Evolutionary conservation across 768 basidiomycete species (phyloP).

Genomic region (Hericium coralloides): DNA sequence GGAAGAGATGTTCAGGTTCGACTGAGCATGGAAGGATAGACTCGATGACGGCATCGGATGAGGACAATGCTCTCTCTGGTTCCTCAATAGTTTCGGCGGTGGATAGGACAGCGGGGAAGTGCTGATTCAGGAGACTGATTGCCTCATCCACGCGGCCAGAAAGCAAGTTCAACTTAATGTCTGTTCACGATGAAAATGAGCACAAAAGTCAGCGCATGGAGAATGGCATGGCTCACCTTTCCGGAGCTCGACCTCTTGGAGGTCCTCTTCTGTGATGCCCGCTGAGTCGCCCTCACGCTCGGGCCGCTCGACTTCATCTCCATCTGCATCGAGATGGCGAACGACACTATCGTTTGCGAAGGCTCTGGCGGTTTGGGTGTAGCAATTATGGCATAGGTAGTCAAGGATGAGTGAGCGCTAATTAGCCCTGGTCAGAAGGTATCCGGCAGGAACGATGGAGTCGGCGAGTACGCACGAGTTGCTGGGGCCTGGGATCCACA

Average conservation of each 20-base stretch:
- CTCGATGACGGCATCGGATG: slow-evolving; percentile 28
- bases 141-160: slow-evolving; percentile 72
- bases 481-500: not conserved
- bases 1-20: slow-evolving; percentile 62
- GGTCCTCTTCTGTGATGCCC: slow-evolving; percentile 8
- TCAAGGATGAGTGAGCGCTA: slow-evolving; percentile 66
- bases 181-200: slow-evolving; percentile 28
- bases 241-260: slow-evolving; percentile 7
- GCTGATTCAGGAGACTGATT: slow-evolving; percentile 48
- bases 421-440: slow-evolving; percentile 11
- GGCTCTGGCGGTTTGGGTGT: slow-evolving; percentile 58
- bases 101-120: slow-evolving; percentile 69
- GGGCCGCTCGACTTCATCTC: slow-evolving; percentile 45
- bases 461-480: slow-evolving; percentile 6
- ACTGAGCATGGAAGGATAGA: slow-evolving; percentile 56
- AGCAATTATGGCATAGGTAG: slow-evolving; percentile 69
- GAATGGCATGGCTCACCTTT: not conserved
- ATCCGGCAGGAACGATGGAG: slow-evolving; percentile 1
- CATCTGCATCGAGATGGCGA: slow-evolving; percentile 58
- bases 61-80: slow-evolving; percentile 8
- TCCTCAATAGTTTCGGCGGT: not conserved
- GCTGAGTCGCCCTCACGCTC: slow-evolving; percentile 15
- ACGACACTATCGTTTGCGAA: slow-evolving; percentile 58
- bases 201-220: not conserved
- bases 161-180: slow-evolving; percentile 60